Evolutionary conservation across 768 basidiomycete genomes (phyloP).

Genomic region (Rhodotorula taiwanensis): DNA sequence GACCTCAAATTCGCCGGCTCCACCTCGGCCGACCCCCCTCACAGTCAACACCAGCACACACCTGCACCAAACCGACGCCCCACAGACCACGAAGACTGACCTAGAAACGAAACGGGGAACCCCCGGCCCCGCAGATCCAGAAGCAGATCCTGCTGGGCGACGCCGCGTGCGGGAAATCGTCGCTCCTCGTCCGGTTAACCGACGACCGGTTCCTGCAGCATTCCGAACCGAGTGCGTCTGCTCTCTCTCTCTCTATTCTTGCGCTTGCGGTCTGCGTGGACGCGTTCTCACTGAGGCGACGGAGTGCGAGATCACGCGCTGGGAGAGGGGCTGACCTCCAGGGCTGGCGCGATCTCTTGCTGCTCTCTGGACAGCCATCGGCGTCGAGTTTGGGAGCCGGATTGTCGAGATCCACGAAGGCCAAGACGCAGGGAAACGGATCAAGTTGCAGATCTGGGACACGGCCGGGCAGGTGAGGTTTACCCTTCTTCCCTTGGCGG

Average conservation of each 20-base stretch:
- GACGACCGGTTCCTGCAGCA: conserved; percentile 31
- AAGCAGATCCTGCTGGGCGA: conserved; percentile 37
- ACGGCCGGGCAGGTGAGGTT: conserved; percentile 98
- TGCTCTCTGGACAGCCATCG: conserved; percentile 53
- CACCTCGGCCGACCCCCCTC: too few relatives aligned
- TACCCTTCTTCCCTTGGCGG: neutral
- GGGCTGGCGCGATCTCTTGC: too few relatives aligned
- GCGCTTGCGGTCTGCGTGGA: too few relatives aligned
- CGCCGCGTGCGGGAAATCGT: conserved; percentile 25
- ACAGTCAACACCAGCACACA: too few relatives aligned
- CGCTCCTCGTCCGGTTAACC: conserved; percentile 29
- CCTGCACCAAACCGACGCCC: too few relatives aligned
- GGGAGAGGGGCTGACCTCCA: neutral
- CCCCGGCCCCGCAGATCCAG: conserved; percentile 29
- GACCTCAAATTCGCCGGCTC: too few relatives aligned
- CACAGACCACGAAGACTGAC: too few relatives aligned
- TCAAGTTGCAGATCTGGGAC: conserved; percentile 71
- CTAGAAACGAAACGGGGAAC: too few relatives aligned
- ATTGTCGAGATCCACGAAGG: conserved; percentile 63
- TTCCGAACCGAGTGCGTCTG: conserved; percentile 25
- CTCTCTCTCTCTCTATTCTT: too few relatives aligned
- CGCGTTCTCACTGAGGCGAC: too few relatives aligned
- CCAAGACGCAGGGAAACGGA: conserved; percentile 17
- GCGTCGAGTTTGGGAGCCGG: conserved; percentile 91
- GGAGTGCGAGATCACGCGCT: too few relatives aligned